Base-by-base conservation (phyloP, 2,329 filamentous ascomycete species). In the Aureobasidium sp. region DNA sequence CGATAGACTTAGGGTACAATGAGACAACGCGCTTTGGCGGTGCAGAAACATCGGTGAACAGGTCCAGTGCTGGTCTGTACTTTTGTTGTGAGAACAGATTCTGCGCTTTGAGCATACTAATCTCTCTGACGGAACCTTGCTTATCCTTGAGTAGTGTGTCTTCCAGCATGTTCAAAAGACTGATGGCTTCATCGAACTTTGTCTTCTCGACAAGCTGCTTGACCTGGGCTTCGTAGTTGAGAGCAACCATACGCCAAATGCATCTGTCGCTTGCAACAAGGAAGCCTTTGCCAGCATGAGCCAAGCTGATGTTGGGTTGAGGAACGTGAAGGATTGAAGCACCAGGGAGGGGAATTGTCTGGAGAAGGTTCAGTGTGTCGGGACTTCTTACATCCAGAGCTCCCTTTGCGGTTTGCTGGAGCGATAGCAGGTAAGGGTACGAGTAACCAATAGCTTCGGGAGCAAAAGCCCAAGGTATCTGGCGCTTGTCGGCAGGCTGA, bases 171-270 rank as follows among this genome's bases (percentile, higher is more conserved):
- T 84, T 82, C 7, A 97, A 79, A 9, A 99, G 78, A 70, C 91
- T 97, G 65, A 97, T 88, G 0, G 93, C 93, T 75, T 99, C 95
- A 68, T 99, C 93, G 61, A 92, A 90, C 64, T 85, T 83, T 11
- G 82, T 85, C 64, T 83, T 84, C 22, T 86, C 82, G 1, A 96
- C 85, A 29, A 99, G 81, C 66, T 94, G 86, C 64, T 91, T 84
- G 25, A 97, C 85, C 71, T 99, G 94, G 2, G 87, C 86, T 72
- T 96, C 90, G 71, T 99, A 99, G 67, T 92, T 89, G 41, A 92
- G 86, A 3, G 93, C 89, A 65, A 87, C 90, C 94, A 99, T 97
- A 68, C 94, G 88, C 94, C 94, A 99, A 41, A 99, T 89, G 37
- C 84, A 88, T 48, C 94, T 83, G 62, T 97, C 94, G 71, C 93